phyloP scores from a whole-genome alignment of 495 filamentous ascomycete genomes.

The Neurospora discreta region DNA sequence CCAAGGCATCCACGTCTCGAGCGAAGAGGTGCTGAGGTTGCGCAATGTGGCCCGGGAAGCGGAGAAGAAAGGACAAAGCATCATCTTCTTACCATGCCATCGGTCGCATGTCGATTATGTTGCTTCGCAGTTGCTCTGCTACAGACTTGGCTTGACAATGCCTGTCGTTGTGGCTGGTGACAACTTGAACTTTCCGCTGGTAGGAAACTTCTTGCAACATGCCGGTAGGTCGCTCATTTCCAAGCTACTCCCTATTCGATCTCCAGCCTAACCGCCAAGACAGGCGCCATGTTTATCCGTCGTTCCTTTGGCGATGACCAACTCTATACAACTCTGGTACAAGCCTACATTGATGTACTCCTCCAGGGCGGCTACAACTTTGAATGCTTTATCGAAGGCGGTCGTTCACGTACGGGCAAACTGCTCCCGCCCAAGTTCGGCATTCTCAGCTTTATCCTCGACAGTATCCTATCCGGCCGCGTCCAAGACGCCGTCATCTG shows the following conservation, averaged over 20 bases:
- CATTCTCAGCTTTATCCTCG: constrained; percentile 85
- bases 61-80: constrained; percentile 77
- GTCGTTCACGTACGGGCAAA: constrained; percentile 85
- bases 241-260: neutral
- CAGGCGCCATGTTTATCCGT: constrained; percentile 92
- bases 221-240: constrained; percentile 44
- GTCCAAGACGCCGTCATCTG: constrained; percentile 86
- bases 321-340: constrained; percentile 81
- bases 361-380: constrained; percentile 87
- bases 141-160: constrained; percentile 75
- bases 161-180: constrained; percentile 94
- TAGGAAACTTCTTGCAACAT: constrained; percentile 86
- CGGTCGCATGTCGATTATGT: constrained; percentile 95
- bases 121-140: constrained; percentile 86
- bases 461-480: constrained; percentile 78
- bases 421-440: constrained; percentile 89
- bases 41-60: constrained; percentile 73
- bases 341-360: constrained; percentile 89
- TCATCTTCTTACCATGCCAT: constrained; percentile 92
- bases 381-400: constrained; percentile 94
- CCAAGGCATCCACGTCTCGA: constrained; percentile 94
- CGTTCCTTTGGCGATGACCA: constrained; percentile 86
- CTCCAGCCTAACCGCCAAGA: neutral
- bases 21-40: constrained; percentile 78
- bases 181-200: constrained; percentile 85